Base-by-base conservation (phyloP, 805 yeast genomes). In the Yarrowia sp. region DNA sequence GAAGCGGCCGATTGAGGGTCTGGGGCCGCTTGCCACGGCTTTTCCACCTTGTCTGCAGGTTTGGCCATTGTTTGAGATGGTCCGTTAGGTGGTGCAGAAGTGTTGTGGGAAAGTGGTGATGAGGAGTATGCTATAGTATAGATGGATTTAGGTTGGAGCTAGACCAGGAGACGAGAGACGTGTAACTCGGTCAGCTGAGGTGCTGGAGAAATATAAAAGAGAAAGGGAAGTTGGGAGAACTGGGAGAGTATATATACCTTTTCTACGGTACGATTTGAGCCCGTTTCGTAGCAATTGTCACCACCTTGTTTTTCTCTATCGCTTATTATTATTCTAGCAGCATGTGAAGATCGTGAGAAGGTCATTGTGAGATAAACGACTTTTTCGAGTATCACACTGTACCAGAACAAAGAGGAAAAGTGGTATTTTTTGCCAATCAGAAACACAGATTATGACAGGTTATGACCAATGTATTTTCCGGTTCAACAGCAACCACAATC, bases 61-160 rank as follows among this genome's bases (percentile, higher is more conserved):
- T 51, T 51, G 21, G 58, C 58, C 58, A 51, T 51, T 36, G 30
- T 43, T 22, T 21, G 12, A 14, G 19, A 7, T 2, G 26, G 12
- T 32, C n/a, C n/a, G n/a, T n/a, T n/a, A n/a, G 52, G 17, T 12
- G 56, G 56, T 49, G 56, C 40, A 49, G 56, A 21, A 46, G 26
- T 28, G 24, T 26, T 46, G 52, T 36, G 24, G 35, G 17, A 30
- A 46, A 46, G 48, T 43, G 30, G 19, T 22, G 48, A 24, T 43
- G 30, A 19, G 16, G n/a, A n/a, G n/a, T n/a, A n/a, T n/a, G n/a
- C n/a, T n/a, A n/a, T n/a, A n/a, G n/a, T n/a, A n/a, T n/a, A n/a
- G n/a, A n/a, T 17, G 48, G 21, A 19, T 19, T 41, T 41, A 41
- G 28, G 46, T 41, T 41, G 46, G 46, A 1, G 46, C 46, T 41